Evolutionary conservation across 805 yeast species (phyloP).

Genomic region (Candida methanosorbosa): DNA sequence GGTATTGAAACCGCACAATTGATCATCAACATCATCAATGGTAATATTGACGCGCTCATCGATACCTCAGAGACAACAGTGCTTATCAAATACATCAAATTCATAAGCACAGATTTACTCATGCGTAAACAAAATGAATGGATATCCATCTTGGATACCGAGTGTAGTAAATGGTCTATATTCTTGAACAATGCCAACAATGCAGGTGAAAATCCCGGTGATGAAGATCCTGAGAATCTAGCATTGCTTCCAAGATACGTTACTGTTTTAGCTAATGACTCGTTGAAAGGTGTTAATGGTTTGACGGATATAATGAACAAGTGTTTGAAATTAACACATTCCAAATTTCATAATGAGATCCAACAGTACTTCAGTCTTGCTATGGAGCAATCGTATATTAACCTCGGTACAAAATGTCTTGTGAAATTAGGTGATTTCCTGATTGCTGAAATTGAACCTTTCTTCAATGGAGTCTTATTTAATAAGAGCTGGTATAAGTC

Average conservation of each 20-base stretch:
- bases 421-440: slow-evolving; percentile 16
- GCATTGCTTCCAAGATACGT: slow-evolving; percentile 23
- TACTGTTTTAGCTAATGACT: slow-evolving; percentile 21
- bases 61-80: slow-evolving; percentile 26
- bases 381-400: slow-evolving; percentile 12
- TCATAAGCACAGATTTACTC: slow-evolving; percentile 14
- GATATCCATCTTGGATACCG: slow-evolving; percentile 10
- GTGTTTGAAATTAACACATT: slow-evolving; percentile 13
- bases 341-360: slow-evolving; percentile 10
- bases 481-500: slow-evolving; percentile 20
- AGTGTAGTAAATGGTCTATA: slow-evolving; percentile 8
- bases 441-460: slow-evolving; percentile 15
- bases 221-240: slow-evolving; percentile 9
- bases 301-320: slow-evolving; percentile 14
- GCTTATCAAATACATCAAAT: slow-evolving; percentile 14
- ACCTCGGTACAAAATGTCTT: slow-evolving; percentile 19
- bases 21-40: slow-evolving; percentile 15
- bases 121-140: slow-evolving; percentile 13
- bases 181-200: slow-evolving; percentile 3
- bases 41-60: slow-evolving; percentile 26
- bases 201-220: background rate
- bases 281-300: slow-evolving; percentile 21
- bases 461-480: slow-evolving; percentile 15
- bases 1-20: slow-evolving; percentile 21
- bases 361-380: slow-evolving; percentile 10